Conservation (phyloP, 805 yeast genomes). For the Wickerhamomyces queroliae region DNA sequence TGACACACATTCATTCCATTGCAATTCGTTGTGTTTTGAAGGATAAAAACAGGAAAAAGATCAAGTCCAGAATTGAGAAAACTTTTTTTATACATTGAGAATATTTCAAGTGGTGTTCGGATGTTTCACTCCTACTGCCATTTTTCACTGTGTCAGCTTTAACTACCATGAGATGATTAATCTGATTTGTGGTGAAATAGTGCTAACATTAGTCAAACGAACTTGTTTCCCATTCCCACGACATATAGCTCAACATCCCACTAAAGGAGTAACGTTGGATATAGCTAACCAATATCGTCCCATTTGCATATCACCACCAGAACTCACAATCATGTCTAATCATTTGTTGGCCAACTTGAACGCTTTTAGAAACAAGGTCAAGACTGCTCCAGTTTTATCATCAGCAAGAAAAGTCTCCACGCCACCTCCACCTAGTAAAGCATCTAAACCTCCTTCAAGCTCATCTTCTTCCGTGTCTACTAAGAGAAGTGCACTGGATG, state of each 20-base stretch:
- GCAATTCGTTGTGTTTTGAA: neutral
- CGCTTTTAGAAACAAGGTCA: slow-evolving; percentile 58
- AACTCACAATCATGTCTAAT: slow-evolving; percentile 24
- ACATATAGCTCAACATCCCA: neutral
- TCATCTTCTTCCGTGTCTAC: slow-evolving; percentile 11
- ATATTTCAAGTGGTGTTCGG: neutral
- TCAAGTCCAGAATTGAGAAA: neutral
- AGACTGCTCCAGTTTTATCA: slow-evolving; percentile 50
- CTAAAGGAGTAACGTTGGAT: neutral
- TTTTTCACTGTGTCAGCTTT: neutral
- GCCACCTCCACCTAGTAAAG: slow-evolving; percentile 4
- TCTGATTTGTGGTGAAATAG: neutral
- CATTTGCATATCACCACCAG: slow-evolving; percentile 2
- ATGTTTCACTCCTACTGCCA: neutral
- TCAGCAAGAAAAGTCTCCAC: slow-evolving; percentile 25
- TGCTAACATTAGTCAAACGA: too few species aligned
- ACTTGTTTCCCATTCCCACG: too few species aligned
- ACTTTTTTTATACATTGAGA: neutral
- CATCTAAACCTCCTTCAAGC: slow-evolving; percentile 12
- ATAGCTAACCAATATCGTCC: neutral
- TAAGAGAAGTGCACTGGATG: slow-evolving; percentile 19
- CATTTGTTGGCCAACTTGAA: slow-evolving; percentile 51
- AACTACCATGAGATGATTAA: neutral
- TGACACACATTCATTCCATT: neutral
- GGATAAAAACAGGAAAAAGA: neutral